phyloP scores from a whole-genome alignment of 495 filamentous ascomycete species.

The Letharia columbiana region DNA sequence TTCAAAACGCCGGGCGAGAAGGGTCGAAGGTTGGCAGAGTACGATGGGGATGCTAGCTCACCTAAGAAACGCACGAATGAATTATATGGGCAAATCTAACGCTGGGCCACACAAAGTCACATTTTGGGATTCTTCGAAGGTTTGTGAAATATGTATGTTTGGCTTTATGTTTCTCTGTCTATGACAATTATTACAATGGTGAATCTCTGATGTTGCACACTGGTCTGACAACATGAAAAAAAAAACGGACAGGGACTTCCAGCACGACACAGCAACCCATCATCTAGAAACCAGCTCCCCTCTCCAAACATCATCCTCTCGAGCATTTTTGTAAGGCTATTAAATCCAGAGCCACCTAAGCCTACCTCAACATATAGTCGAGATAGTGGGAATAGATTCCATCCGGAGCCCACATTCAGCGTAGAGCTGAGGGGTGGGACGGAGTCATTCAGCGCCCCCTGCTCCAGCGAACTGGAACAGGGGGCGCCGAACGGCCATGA shows the following conservation, averaged over 20 bases:
- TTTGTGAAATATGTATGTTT: not conserved
- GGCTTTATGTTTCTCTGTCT: not conserved
- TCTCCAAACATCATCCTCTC: not conserved
- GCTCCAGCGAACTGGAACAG: not conserved
- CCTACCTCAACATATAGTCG: not conserved
- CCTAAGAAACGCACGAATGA: not conserved
- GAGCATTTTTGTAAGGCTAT: not conserved
- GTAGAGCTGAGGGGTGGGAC: not conserved
- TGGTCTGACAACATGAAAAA: not conserved
- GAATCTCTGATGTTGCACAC: not conserved
- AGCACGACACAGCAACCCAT: not conserved
- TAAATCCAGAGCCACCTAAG: not conserved
- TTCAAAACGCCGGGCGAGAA: not conserved
- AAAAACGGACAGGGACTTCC: not conserved
- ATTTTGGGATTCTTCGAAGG: not conserved
- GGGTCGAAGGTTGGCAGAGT: not conserved
- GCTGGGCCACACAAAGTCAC: not conserved
- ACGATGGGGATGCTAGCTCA: not conserved
- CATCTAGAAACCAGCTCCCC: not conserved
- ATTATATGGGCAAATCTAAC: not conserved
- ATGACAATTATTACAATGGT: not conserved
- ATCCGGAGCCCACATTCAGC: not conserved
- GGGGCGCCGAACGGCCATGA: not conserved
- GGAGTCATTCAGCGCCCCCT: not conserved
- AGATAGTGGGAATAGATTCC: not conserved